These are phyloP conservation scores for Phaffia tasmanica DNA, from an alignment of 768 basidiomycete genomes.

Conservation along the genomic window DNA sequence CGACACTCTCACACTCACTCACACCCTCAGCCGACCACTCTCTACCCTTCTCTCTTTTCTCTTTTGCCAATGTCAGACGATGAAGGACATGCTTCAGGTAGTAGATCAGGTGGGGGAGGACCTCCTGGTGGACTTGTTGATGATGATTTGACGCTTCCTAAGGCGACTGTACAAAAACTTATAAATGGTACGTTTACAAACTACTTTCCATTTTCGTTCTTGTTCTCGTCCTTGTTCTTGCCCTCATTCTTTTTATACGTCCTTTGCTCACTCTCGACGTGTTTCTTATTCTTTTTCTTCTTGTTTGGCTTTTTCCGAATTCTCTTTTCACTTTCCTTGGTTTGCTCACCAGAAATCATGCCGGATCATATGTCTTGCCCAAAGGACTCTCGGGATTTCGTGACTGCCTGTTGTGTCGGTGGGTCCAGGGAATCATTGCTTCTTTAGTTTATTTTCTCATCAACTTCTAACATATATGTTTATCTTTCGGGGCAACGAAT, in stretches of 20 bases:
- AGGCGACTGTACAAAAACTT: slow-evolving; percentile 96
- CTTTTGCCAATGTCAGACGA: too few relatives aligned
- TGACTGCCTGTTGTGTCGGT: slow-evolving; percentile 99
- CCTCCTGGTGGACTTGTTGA: slow-evolving; percentile 59
- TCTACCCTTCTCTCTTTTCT: too few relatives aligned
- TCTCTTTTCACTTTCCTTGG: neutral
- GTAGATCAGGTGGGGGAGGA: too few relatives aligned
- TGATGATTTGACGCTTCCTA: slow-evolving; percentile 87
- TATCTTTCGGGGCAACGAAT: too few relatives aligned
- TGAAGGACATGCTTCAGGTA: too few relatives aligned
- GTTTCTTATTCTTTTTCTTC: slow-evolving; percentile 17
- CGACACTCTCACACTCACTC: too few relatives aligned
- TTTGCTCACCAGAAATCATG: slow-evolving; percentile 55
- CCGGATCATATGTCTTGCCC: slow-evolving; percentile 77
- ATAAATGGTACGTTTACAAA: slow-evolving; percentile 55
- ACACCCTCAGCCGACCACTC: too few relatives aligned
- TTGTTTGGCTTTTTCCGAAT: too few relatives aligned
- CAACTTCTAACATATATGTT: neutral
- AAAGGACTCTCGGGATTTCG: slow-evolving; percentile 91
- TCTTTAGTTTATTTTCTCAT: neutral
- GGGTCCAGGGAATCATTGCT: slow-evolving; percentile 28
- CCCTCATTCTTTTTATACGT: neutral
- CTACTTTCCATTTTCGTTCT: neutral
- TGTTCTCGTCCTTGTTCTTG: neutral
- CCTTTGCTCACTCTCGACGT: neutral